Evolutionary conservation across 768 basidiomycete species (phyloP).

Genomic region (Chalciporus piperatus): DNA sequence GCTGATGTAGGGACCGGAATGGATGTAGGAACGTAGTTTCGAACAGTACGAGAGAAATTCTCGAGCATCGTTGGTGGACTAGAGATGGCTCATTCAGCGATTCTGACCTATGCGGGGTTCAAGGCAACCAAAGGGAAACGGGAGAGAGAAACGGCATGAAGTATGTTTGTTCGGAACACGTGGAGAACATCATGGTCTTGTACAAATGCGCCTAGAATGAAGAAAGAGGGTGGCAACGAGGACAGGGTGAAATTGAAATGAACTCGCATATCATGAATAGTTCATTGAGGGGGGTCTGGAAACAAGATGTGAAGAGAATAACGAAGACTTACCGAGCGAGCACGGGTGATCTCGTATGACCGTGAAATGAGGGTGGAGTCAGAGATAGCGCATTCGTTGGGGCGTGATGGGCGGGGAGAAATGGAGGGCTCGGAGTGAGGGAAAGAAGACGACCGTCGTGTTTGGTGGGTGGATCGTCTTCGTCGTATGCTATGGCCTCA

Average conservation of each 20-base stretch:
- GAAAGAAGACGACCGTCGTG: conserved; percentile 27
- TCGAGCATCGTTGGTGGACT: conserved; percentile 53
- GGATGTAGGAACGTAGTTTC: conserved; percentile 52
- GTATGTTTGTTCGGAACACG: conserved; percentile 13
- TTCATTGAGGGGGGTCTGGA: neutral
- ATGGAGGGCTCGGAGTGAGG: conserved; percentile 5
- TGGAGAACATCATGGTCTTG: conserved; percentile 5
- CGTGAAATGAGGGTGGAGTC: conserved; percentile 13
- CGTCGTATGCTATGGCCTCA: conserved; percentile 15
- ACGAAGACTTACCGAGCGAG: conserved; percentile 26
- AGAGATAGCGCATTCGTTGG: conserved; percentile 10
- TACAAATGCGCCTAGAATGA: conserved; percentile 11
- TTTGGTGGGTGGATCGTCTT: conserved; percentile 23
- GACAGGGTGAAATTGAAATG: conserved; percentile 2
- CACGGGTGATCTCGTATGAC: conserved; percentile 32
- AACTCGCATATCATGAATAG: neutral
- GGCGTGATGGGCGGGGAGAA: conserved; percentile 13
- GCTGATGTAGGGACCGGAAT: conserved; percentile 47
- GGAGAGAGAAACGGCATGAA: neutral
- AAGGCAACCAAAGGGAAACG: neutral
- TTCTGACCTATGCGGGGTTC: neutral
- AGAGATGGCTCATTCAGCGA: conserved; percentile 16
- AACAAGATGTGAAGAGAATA: neutral
- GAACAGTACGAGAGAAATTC: conserved; percentile 50
- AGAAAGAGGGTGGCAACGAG: conserved; percentile 17